Percentiles rank a stretch among this genome's conserved stretches.
These are phyloP conservation scores for Chamaenerion angustifolium DNA, from an alignment of 345 rosid species.

Conservation along the genomic window DNA sequence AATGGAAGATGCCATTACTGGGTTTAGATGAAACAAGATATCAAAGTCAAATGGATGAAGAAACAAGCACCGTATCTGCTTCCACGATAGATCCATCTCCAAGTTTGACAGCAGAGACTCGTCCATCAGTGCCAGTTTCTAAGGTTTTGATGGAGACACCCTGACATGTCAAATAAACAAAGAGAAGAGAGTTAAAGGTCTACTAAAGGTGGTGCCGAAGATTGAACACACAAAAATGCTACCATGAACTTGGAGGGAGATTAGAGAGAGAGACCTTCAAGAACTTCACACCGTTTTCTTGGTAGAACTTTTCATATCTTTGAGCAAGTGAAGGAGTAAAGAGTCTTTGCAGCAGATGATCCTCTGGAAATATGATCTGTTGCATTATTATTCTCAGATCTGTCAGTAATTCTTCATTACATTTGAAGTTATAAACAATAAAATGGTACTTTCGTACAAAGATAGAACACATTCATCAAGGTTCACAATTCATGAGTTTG, in stretches of 20 bases:
- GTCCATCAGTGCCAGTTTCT: constrained; percentile 73
- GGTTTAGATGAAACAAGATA: too few species aligned
- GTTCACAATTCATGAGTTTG: too few species aligned
- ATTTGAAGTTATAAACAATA: not conserved
- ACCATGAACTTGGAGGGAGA: constrained; percentile 3
- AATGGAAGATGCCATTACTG: too few species aligned
- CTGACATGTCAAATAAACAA: constrained; percentile 18
- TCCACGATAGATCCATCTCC: constrained; percentile 73
- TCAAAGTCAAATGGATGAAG: not conserved
- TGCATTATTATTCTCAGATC: not conserved
- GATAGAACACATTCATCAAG: not conserved
- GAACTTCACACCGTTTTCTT: constrained; percentile 68
- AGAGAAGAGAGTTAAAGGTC: not conserved
- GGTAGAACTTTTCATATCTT: constrained; percentile 70
- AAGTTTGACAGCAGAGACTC: constrained; percentile 58
- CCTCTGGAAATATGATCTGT: constrained; percentile 72
- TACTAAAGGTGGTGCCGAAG: not conserved
- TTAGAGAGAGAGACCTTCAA: constrained; percentile 32
- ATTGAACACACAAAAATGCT: not conserved
- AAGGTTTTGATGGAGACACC: constrained; percentile 63
- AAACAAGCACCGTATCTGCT: constrained; percentile 76
- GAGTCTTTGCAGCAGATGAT: constrained; percentile 74
- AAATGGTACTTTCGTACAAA: not conserved
- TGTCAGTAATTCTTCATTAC: not conserved
- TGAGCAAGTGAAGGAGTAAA: constrained; percentile 88